Evolutionary conservation across 257 asterid species (phyloP), one percentile per base, ranked within the genome.

Genomic region (Solanum pinnatisectum): DNA sequence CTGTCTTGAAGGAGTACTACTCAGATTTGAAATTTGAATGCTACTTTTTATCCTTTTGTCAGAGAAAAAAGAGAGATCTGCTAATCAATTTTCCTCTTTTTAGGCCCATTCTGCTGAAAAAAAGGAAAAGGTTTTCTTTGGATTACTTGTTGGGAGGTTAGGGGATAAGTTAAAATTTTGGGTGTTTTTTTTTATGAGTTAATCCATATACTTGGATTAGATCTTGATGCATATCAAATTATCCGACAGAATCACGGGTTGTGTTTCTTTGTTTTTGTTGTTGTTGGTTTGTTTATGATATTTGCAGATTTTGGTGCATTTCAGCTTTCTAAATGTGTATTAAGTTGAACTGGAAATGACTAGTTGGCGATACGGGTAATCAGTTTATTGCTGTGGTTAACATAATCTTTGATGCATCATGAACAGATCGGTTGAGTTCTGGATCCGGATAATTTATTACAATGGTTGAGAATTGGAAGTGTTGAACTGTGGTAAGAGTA

Each of bases 1-100:
- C 88, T 88, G 85, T 90, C 89, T 10, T 81, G 85, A 81, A 81
- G 70, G 30, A 16, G 70, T 85, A 91, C 84, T 39, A 84, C 85
- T 44, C 25, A 52, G 88, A 83, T 89, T 88, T 88, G 87, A 93
- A 88, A 86, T 87, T 90, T 89, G 88, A 87, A 70, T 78, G 74
- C 88, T 91, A 72, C 70, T 86, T 88, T 83, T 87, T 82, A 85
- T 65, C 63, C 87, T 86, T 91, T 88, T 89, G 90, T 87, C 88
- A 82, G 88, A 92, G 92, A 11, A 65, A 86, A 90, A 90, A 91
- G 92, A 90, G 89, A 94, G 92, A 94, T 94, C 94, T 92, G 91
- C 91, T 87, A 79, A 88, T 86, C 2, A 30, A 87, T 85, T 90
- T 90, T 77, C 89, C 87, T 49, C 88, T 60, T 88, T 84, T 89